Base-by-base conservation (phyloP, 169 alveolate genomes). In the Plasmodium coatneyi region DNA sequence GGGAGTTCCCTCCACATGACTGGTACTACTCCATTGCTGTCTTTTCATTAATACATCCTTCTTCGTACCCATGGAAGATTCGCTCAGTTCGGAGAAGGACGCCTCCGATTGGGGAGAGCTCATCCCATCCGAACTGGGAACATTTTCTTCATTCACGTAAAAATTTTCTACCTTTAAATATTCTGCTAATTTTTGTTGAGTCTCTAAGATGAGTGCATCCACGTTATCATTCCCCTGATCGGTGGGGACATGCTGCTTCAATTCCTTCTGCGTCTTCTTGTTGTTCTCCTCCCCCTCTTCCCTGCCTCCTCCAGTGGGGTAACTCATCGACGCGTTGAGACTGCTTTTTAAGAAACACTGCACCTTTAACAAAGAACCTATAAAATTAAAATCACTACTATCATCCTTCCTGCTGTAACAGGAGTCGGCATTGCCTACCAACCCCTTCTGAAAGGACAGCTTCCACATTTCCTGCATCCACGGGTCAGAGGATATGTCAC, bases 391-490 rank as follows among this genome's bases (percentile, higher is more conserved):
- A 87, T 87, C 54, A n/a, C 70, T 19, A 25, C 36, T 9, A 7
- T 87, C 71, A 10, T 87, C 93, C 10, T 78, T 60, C 43, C 25
- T 76, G 32, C 16, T 19, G 28, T 32, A 3, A 78, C 71, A 56
- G 1, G 36, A 36, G 39, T 84, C 19, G 32, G 36, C 5, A 30
- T 74, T 74, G 14, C 54, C 36, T 16, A 12, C 34, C 81, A 87
- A 32, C 41, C 82, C 87, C 19, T 87, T 87, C 49, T 87, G 90
- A 87, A 87, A 87, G 34, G 66, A 60, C 52, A 79, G n/a, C 60
- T 87, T 87, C 93, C 93, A 87, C 93, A 87, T 87, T 79, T 87
- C 89, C 81, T 87, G 93, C 93, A 87, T 87, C 93, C 93, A 87
- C 14, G 93, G 93, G 34, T 87, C 93, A 5, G 87, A 76, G 19